Percentiles rank a stretch among this genome's conserved stretches.
Evolutionary conservation across 192 early-diverging fungal species (phyloP).

Genomic region (Coemansia sp.): DNA sequence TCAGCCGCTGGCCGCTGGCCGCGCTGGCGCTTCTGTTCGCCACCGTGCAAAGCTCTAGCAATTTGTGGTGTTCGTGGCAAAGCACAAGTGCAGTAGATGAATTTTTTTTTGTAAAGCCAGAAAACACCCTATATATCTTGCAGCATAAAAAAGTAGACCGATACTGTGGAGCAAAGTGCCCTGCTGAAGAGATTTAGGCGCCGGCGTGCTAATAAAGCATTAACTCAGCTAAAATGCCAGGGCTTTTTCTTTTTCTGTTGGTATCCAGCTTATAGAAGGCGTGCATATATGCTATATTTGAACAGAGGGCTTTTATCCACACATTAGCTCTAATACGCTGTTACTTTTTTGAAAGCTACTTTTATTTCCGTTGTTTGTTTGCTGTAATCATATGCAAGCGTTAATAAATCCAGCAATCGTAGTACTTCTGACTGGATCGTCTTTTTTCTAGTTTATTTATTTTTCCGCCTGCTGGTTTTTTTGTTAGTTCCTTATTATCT

Average conservation of each 20-base stretch:
- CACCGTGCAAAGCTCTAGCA: slow-evolving; percentile 4
- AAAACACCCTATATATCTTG: too few species aligned
- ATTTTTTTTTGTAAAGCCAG: not conserved
- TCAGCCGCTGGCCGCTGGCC: slow-evolving; percentile 4
- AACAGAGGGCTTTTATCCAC: not conserved
- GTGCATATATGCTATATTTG: not conserved
- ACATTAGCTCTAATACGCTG: not conserved
- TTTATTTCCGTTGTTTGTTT: slow-evolving; percentile 1
- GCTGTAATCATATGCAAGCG: not conserved
- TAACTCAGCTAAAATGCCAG: too few species aligned
- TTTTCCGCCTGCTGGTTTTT: not conserved
- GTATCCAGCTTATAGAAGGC: not conserved
- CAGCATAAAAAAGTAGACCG: too few species aligned
- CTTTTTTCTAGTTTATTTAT: not conserved
- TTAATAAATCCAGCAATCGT: slow-evolving; percentile 1
- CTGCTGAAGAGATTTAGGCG: too few species aligned
- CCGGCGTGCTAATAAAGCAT: too few species aligned
- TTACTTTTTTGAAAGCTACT: not conserved
- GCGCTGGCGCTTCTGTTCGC: slow-evolving; percentile 6
- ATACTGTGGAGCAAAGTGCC: too few species aligned
- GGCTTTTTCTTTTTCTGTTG: too few species aligned
- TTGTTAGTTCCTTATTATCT: not conserved
- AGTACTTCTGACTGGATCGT: slow-evolving; percentile 3
- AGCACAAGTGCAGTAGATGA: too few species aligned
- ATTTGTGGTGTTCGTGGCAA: too few species aligned